Evolutionary conservation across 164 flowering plant species (phyloP).

Genomic region (Chimonanthus salicifolius): DNA sequence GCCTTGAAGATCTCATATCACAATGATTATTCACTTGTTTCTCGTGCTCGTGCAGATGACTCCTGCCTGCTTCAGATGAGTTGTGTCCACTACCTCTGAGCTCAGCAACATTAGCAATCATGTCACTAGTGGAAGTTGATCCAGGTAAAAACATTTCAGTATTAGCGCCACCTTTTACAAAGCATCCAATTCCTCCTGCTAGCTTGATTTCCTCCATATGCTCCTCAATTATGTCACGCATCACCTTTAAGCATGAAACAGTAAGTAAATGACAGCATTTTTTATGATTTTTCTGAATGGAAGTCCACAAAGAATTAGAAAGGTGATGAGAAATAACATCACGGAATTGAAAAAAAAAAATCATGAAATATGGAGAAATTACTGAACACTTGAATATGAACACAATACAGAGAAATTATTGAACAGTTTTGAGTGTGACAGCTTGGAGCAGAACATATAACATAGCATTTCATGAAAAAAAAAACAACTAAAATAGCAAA

Average conservation of each 20-base stretch:
- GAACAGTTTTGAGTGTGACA: not conserved
- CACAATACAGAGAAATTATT: not conserved
- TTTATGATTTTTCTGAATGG: not conserved
- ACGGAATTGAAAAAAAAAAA: not conserved
- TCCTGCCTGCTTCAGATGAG: constrained; percentile 18
- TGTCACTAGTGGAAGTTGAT: constrained; percentile 13
- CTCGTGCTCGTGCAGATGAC: constrained; percentile 9
- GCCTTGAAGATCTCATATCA: constrained; percentile 8
- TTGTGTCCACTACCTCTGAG: constrained; percentile 8
- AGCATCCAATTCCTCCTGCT: constrained; percentile 70
- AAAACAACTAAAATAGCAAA: not conserved
- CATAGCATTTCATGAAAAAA: not conserved
- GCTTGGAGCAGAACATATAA: not conserved
- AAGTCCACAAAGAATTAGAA: constrained; percentile 1
- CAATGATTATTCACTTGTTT: constrained; percentile 15
- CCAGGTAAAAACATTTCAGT: constrained; percentile 13
- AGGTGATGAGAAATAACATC: not conserved
- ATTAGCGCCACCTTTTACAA: constrained; percentile 38
- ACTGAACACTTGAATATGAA: not conserved
- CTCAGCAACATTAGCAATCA: constrained; percentile 13
- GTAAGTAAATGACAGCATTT: not conserved
- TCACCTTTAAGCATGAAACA: constrained; percentile 43
- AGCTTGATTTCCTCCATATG: constrained; percentile 80
- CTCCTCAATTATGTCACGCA: constrained; percentile 77
- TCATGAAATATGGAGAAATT: not conserved